Conservation (phyloP, 2,329 filamentous ascomycete genomes). For the Arachnomyces sp. region DNA sequence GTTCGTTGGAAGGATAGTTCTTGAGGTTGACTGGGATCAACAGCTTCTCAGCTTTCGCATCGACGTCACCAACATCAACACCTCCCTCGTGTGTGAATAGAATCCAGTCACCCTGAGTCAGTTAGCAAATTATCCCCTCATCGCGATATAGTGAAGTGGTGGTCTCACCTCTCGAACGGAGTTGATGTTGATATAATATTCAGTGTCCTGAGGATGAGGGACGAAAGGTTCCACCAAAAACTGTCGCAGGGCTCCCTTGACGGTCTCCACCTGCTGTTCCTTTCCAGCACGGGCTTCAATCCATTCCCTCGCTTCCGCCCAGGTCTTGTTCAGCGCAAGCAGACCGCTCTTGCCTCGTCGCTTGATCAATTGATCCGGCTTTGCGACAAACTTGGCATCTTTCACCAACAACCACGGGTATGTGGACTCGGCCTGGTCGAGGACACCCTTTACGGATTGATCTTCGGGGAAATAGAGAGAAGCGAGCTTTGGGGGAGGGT, state of each 20-base stretch:
- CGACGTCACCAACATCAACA: conserved; percentile 98
- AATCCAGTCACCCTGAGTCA: conserved; percentile 89
- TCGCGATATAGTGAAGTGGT: conserved; percentile 3
- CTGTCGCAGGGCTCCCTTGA: conserved; percentile 78
- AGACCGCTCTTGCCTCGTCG: conserved; percentile 97
- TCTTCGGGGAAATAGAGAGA: conserved; percentile 90
- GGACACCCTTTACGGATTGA: conserved; percentile 70
- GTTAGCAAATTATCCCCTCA: conserved; percentile 9
- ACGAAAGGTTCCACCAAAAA: conserved; percentile 99
- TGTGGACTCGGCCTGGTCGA: conserved; percentile 91
- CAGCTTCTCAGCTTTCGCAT: conserved; percentile 97
- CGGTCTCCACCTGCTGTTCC: conserved; percentile 85
- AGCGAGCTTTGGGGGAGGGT: conserved; percentile 82
- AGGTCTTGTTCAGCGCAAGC: conserved; percentile 92
- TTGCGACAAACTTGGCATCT: conserved; percentile 90
- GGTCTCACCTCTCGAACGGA: conserved; percentile 94
- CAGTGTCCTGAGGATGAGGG: conserved; percentile 86
- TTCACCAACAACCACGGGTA: conserved; percentile 88
- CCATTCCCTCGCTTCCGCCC: conserved; percentile 90
- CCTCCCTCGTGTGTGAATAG: conserved; percentile 99
- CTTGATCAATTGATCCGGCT: conserved; percentile 99
- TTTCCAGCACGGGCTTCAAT: conserved; percentile 87
- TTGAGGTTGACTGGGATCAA: conserved; percentile 92
- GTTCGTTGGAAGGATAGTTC: conserved; percentile 91
- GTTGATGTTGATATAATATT: conserved; percentile 99